Evolutionary conservation across 805 yeast species (phyloP), one percentile per base, ranked within the genome.

Genomic region (Zygotorulaspora sp.): DNA sequence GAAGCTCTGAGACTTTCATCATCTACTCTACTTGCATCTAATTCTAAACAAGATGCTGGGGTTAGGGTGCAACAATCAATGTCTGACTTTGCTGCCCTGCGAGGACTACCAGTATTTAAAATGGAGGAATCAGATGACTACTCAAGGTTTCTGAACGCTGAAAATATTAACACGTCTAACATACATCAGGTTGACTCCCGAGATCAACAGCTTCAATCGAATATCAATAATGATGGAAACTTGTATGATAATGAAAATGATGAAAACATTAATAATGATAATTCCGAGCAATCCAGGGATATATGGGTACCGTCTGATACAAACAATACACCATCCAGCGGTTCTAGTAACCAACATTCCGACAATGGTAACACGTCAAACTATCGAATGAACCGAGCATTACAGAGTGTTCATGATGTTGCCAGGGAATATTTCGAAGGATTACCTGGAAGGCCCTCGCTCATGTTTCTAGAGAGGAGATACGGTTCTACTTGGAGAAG

Each of bases 371-470:
- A 20, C 9, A 39, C 41, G 4, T 31, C 29, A 21, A 41, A 36
- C 20, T 57, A 57, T 36, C 43, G 40, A 26, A 43, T 57, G 28
- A 55, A 51, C 28, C 44, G 60, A 34, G 51, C 53, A 3, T 45
- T 57, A 4, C 48, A 46, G 27, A 53, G 51, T 19, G 58, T 55
- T 3, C 36, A 39, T 4, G 56, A 55, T 26, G 42, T 54, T 1
- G 61, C 62, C 2, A 49, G 52, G 13, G 62, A 57, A 35, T 57
- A 57, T 33, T 57, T 45, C 34, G 57, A 54, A 20, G 62, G 62
- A 0, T 38, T 57, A 9, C 49, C 52, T 2, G 55, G 54, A 3
- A 45, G 47, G 29, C 62, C 62, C 2, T 57, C 62, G 2, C 43
- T 57, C 5, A 17, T 51, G 40, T 44, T 47, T 5, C 36, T 57